phyloP scores from a whole-genome alignment of 805 yeast genomes.

The Cyberlindnera xylosilytica region DNA sequence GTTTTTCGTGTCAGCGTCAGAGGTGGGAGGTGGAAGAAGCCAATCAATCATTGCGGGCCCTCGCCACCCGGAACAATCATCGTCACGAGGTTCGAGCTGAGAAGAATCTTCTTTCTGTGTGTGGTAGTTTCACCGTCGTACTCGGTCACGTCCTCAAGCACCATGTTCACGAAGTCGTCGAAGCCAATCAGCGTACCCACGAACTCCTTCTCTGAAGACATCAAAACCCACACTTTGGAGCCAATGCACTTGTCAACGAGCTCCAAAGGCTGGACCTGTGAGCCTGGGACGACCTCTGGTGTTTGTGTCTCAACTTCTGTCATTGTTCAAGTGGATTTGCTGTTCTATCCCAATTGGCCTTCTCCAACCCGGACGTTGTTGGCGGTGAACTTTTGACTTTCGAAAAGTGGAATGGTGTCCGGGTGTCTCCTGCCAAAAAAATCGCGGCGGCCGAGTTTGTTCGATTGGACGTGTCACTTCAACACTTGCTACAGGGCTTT shows the following conservation, averaged over 20 bases:
- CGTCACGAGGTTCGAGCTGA: conserved; percentile 70
- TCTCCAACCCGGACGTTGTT: too few relatives aligned
- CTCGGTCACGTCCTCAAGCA: conserved; percentile 78
- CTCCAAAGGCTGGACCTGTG: conserved; percentile 61
- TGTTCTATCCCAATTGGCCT: too few relatives aligned
- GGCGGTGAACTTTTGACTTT: too few relatives aligned
- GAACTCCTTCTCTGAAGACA: conserved; percentile 65
- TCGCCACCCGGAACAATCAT: conserved; percentile 62
- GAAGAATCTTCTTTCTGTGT: conserved; percentile 55
- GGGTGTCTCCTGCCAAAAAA: too few relatives aligned
- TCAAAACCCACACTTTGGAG: conserved; percentile 69
- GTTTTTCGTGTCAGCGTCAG: too few relatives aligned
- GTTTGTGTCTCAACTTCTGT: conserved; percentile 7
- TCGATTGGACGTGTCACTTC: too few relatives aligned
- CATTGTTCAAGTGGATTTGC: background rate
- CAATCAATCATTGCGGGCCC: conserved; percentile 28
- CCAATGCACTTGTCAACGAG: conserved; percentile 87
- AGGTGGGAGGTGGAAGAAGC: too few relatives aligned
- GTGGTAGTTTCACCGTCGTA: conserved; percentile 45
- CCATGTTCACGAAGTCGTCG: conserved; percentile 93
- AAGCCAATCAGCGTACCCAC: conserved; percentile 88
- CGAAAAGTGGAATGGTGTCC: too few relatives aligned
- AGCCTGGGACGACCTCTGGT: conserved; percentile 6
- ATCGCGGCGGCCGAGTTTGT: too few relatives aligned
- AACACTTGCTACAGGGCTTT: too few relatives aligned